Evolutionary conservation across 2,329 filamentous ascomycete species (phyloP).

Genomic region (Fonsecaea pedrosoi): DNA sequence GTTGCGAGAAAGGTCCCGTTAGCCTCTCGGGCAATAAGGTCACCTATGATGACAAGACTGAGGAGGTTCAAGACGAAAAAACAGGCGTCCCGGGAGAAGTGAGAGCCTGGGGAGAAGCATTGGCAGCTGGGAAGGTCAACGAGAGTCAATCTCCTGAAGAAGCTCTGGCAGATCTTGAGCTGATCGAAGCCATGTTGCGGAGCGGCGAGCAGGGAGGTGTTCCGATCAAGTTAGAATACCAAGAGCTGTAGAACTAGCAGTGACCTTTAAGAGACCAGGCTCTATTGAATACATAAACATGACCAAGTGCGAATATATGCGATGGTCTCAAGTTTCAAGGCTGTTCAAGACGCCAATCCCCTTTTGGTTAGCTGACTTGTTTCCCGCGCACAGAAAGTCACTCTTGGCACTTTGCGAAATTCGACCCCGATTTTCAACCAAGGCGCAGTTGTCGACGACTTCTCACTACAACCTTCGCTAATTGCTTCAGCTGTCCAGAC

Average conservation of each 20-base stretch:
- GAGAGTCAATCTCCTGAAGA: constrained; percentile 58
- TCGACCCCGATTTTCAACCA: constrained; percentile 15
- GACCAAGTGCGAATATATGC: not conserved
- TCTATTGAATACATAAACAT: not conserved
- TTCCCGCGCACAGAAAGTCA: constrained; percentile 14
- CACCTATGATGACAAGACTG: constrained; percentile 47
- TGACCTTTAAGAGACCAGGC: not conserved
- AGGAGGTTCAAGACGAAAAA: constrained; percentile 56
- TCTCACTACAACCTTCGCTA: constrained; percentile 1
- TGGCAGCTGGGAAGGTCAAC: constrained; percentile 52
- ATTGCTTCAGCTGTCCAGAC: constrained; percentile 17
- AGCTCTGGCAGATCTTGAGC: constrained; percentile 42
- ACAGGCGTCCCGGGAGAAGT: constrained; percentile 62
- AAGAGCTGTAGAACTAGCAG: constrained; percentile 26
- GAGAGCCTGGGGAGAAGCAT: constrained; percentile 58
- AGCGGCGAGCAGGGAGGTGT: constrained; percentile 43
- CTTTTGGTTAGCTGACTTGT: not conserved
- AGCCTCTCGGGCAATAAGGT: constrained; percentile 49
- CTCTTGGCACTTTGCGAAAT: constrained; percentile 21
- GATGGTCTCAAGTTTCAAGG: not conserved
- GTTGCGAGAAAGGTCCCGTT: constrained; percentile 60
- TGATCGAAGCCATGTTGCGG: constrained; percentile 44
- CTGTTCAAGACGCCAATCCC: not conserved
- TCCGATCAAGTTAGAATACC: constrained; percentile 37
- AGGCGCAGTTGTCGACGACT: constrained; percentile 7